Evolutionary conservation across 2,329 filamentous ascomycete species (phyloP).

Genomic region (Hymenoscyphus occultus): DNA sequence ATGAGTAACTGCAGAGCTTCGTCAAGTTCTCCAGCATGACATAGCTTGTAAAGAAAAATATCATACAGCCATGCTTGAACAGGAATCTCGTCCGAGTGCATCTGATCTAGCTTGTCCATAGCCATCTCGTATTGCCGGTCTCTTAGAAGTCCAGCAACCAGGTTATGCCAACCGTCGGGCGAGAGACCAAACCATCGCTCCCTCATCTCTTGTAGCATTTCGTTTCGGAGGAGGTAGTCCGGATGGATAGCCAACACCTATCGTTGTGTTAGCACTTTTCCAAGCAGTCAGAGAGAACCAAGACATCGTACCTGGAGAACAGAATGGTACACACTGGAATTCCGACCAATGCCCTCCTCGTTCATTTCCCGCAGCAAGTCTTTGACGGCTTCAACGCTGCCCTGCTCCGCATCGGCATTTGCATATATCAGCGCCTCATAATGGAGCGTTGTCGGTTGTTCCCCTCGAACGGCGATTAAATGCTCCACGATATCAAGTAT

Average conservation of each 20-base stretch:
- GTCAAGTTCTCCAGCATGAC: conserved; percentile 69
- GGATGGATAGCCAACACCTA: conserved; percentile 77
- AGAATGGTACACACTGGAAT: conserved; percentile 66
- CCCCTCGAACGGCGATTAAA: conserved; percentile 54
- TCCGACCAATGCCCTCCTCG: conserved; percentile 56
- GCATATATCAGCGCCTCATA: conserved; percentile 75
- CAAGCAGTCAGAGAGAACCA: background rate
- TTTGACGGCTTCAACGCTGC: conserved; percentile 62
- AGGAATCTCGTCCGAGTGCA: conserved; percentile 54
- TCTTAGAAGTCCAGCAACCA: conserved; percentile 71
- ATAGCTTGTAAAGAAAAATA: conserved; percentile 71
- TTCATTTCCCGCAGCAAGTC: conserved; percentile 72
- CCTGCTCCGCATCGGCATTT: conserved; percentile 60
- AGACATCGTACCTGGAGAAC: conserved; percentile 57
- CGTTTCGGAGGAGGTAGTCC: conserved; percentile 72
- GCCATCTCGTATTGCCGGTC: conserved; percentile 83
- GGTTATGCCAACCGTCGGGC: conserved; percentile 59
- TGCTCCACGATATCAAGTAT: conserved; percentile 52
- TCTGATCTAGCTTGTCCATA: conserved; percentile 63
- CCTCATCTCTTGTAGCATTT: conserved; percentile 71
- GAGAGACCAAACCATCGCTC: conserved; percentile 66
- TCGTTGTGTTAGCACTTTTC: conserved; percentile 4
- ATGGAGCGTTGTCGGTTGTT: conserved; percentile 54
- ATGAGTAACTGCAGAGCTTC: conserved; percentile 70
- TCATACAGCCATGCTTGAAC: conserved; percentile 75